Conservation (phyloP, 164 flowering plant genomes). For the Macadamia tetraphylla region DNA sequence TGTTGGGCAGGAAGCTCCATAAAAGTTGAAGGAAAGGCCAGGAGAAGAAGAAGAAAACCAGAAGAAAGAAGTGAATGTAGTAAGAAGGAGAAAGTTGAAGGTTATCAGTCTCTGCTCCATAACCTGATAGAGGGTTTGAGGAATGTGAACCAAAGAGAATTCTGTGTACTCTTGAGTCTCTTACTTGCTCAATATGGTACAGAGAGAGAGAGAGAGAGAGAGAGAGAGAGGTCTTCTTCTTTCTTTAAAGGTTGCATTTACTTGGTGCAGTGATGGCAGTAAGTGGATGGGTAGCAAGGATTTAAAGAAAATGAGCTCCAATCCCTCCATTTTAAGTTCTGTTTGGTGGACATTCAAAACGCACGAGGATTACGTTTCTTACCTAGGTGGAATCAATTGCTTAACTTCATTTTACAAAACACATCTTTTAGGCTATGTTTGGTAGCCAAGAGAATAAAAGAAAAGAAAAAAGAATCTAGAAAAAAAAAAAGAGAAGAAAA, state of each 20-base stretch:
- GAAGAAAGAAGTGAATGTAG: slow-evolving; percentile 3
- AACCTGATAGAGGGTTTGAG: background rate
- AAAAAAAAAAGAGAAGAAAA: too few relatives aligned
- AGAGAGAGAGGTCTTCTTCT: background rate
- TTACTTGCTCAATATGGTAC: background rate
- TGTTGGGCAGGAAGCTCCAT: slow-evolving; percentile 56
- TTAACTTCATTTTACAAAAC: too few relatives aligned
- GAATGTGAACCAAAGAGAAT: background rate
- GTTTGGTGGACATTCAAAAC: too few relatives aligned
- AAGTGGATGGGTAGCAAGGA: slow-evolving; percentile 10
- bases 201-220: background rate
- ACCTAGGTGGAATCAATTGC: too few relatives aligned
- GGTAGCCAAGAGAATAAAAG: too few relatives aligned
- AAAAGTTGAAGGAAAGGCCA: slow-evolving; percentile 45
- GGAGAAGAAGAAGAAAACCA: slow-evolving; percentile 18
- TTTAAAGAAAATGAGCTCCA: background rate
- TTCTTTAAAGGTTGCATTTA: slow-evolving; percentile 19
- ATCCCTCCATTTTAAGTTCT: too few relatives aligned
- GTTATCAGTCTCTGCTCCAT: slow-evolving; percentile 1
- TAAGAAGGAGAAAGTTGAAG: slow-evolving; percentile 1
- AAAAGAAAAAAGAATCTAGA: too few relatives aligned
- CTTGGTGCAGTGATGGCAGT: slow-evolving; percentile 17
- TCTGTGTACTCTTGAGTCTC: background rate
- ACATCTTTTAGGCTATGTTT: too few relatives aligned
- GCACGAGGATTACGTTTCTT: too few relatives aligned